Base-by-base conservation (phyloP, 306 rosid genomes). In the Sindora glabra region DNA sequence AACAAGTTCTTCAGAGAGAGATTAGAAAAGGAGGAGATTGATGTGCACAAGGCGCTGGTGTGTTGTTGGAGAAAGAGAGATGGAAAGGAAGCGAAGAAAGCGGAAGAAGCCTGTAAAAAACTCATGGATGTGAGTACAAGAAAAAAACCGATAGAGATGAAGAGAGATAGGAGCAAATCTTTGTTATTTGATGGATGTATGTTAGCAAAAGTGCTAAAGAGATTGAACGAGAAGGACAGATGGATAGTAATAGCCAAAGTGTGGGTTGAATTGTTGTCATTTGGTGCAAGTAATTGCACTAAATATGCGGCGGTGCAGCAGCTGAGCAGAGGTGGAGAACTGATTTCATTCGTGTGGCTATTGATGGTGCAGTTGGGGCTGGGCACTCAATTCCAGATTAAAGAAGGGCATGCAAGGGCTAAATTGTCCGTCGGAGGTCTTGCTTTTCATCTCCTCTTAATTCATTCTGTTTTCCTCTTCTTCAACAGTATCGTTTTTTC, bases 321-420 rank as follows among this genome's bases (percentile, higher is more conserved):
- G 36, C 59, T 77, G 5, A 51, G 72, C 10, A 77, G 44, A 62
- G 82, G 74, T 51, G 82, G 82, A 17, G 72, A 77, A 18, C 63
- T 75, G 13, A 26, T 77, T 14, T 62, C 78, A 0, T 8, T 77
- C 24, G 58, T 77, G 45, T 72, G 75, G 82, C 32, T 77, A 0
- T 12, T 72, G 3, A 68, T 68, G 75, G 48, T 59, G 44, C 82
- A 77, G 37, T 51, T 77, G 16, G 72, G 82, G 0, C 48, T 77
- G 19, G 65, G 72, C 8, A 59, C 15, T 17, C 82, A 77, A 23
- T 72, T 72, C 6, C 82, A 68, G 19, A 72, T 77, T 48, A 72
- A 62, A 45, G 65, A 77, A 17, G 77, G 81, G 1, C 71, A 77
- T 10, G 81, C 64, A 21, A 77, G 71, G 67, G 74, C 71, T 12